Base-by-base conservation (phyloP, 805 yeast genomes). In the Nakazawaea wickerhamii region DNA sequence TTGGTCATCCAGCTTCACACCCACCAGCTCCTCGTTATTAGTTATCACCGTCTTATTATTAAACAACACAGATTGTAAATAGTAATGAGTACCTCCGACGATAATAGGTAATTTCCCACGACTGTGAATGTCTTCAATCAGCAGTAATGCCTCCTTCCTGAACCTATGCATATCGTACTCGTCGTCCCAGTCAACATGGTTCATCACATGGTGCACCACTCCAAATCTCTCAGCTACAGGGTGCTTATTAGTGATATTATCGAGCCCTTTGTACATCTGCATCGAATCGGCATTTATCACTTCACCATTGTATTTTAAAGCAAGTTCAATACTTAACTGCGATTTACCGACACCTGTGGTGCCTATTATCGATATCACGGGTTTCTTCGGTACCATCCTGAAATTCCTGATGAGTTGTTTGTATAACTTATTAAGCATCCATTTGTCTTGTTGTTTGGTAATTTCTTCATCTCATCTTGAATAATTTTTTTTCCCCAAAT, bases 281-380 rank as follows among this genome's bases (percentile, higher is more conserved):
- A 93, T 90, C 1, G 98, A 88, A 58, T 93, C 99, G 0, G 95
- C 96, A 61, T 93, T 93, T 49, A 93, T 84, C 49, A 93, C 71
- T 57, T 93, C 98, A 17, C 98, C 98, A 55, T 81, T 74, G 40
- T 84, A 72, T 21, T 71, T 71, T 50, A 75, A 70, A 9, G 97
- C 96, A 17, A 93, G 59, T 47, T 88, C 91, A 2, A 88, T 77
- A 36, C 87, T 75, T 46, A 85, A 73, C 71, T 86, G 88, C 0
- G 97, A 90, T 57, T 91, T 91, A 0, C 99, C 99, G 10, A 89
- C 97, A 0, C 98, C 99, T 0, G 99, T 91, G 27, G 96, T 90
- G 0, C 99, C 99, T 3, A 64, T 53, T 14, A 64, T 57, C 4
- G 65, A 57, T 7, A 64, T 55, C 5, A 64, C 42, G 11, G 32